Evolutionary conservation across 257 asterid genomes (phyloP).

Genomic region (Solanum rostratum): DNA sequence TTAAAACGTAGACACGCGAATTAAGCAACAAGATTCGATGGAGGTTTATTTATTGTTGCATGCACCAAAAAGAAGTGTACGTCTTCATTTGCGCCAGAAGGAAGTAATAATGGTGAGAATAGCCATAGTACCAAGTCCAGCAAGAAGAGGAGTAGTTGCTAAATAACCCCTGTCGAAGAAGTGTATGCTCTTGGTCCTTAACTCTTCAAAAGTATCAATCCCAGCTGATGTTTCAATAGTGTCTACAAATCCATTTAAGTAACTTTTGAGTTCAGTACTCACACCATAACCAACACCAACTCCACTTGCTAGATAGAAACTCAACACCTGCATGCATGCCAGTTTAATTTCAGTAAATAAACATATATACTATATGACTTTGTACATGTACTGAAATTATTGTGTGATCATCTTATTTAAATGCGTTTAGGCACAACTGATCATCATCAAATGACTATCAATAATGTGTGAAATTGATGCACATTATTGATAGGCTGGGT

Average conservation of each 20-base stretch:
- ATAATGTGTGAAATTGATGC: too few species aligned
- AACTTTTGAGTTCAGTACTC: slow-evolving; percentile 21
- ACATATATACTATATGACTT: too few species aligned
- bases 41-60: not conserved
- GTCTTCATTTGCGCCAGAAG: not conserved
- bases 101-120: slow-evolving; percentile 32
- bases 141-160: slow-evolving; percentile 31
- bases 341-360: not conserved
- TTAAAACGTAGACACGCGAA: not conserved
- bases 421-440: not conserved
- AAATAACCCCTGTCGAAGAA: slow-evolving; percentile 26
- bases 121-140: slow-evolving; percentile 29
- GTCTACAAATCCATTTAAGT: not conserved
- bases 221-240: not conserved
- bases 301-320: slow-evolving; percentile 44
- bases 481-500: too few species aligned
- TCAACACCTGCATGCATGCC: slow-evolving; percentile 16
- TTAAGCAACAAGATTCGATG: not conserved
- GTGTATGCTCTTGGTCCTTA: not conserved
- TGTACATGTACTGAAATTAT: not conserved
- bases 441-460: too few species aligned
- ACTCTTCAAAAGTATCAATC: not conserved
- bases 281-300: slow-evolving; percentile 60
- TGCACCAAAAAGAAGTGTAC: not conserved
- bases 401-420: not conserved